Evolutionary conservation across 108 stramenopile species (phyloP).

Genomic region (Pelagomonas calceolata): DNA sequence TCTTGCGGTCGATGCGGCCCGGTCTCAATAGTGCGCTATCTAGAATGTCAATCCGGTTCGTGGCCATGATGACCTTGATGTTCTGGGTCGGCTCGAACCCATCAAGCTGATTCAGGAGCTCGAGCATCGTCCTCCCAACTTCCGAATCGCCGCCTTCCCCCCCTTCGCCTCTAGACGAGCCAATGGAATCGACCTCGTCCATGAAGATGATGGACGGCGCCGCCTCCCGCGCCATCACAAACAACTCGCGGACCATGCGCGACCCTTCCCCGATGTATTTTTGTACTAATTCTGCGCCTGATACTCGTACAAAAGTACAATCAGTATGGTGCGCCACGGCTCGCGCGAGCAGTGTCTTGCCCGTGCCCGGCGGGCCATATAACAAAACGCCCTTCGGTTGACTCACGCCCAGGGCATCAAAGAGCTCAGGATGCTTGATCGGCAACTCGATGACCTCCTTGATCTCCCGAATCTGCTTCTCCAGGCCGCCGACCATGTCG

Average conservation of each 20-base stretch:
- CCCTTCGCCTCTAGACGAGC: constrained; percentile 64
- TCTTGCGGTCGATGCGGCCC: constrained; percentile 91
- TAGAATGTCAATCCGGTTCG: constrained; percentile 95
- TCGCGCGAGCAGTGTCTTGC: constrained; percentile 97
- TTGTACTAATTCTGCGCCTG: constrained; percentile 96
- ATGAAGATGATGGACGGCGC: constrained; percentile 99
- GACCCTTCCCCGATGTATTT: constrained; percentile 99
- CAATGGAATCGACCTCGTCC: constrained; percentile 99
- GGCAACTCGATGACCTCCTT: constrained; percentile 99
- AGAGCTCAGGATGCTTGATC: constrained; percentile 99
- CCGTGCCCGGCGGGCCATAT: constrained; percentile 98
- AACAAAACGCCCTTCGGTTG: constrained; percentile 97
- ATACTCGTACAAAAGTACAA: constrained; percentile 98
- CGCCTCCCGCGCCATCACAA: constrained; percentile 98
- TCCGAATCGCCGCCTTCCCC: constrained; percentile 85
- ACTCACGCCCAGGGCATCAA: constrained; percentile 92
- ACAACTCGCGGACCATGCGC: constrained; percentile 98
- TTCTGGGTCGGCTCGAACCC: constrained; percentile 98
- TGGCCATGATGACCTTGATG: constrained; percentile 97
- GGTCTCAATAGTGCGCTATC: constrained; percentile 85
- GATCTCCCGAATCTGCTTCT: constrained; percentile 99
- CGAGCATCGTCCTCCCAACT: constrained; percentile 98
- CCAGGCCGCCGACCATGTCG: constrained; percentile 98
- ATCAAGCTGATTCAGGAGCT: constrained; percentile 96
- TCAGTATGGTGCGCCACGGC: constrained; percentile 99